These are phyloP conservation scores for Solanum tacnaense DNA, from an alignment of 257 asterid species.

Conservation along the genomic window DNA sequence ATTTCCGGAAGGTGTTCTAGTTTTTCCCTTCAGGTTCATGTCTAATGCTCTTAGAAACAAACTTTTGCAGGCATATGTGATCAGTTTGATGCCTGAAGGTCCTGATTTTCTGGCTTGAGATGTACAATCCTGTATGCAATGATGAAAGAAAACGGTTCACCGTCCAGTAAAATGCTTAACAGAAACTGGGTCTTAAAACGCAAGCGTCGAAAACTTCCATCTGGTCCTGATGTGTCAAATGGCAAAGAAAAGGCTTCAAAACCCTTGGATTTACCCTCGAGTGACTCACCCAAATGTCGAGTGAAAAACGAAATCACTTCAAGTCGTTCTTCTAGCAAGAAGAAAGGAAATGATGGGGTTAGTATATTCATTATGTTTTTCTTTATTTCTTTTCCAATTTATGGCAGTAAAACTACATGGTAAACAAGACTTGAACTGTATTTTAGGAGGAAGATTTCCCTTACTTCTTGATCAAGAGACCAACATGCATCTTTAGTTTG, in stretches of 20 bases:
- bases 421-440: not conserved
- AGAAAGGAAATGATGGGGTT: slow-evolving; percentile 86
- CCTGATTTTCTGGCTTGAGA: slow-evolving; percentile 12
- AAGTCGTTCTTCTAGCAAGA: slow-evolving; percentile 39
- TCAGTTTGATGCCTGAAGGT: not conserved
- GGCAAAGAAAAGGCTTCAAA: slow-evolving; percentile 30
- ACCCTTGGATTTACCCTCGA: slow-evolving; percentile 28
- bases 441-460: not conserved
- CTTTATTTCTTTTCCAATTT: not conserved
- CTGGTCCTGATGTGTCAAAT: slow-evolving; percentile 30
- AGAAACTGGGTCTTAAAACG: slow-evolving; percentile 69
- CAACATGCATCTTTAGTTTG: not conserved
- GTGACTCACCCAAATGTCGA: slow-evolving; percentile 20
- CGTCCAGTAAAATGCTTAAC: slow-evolving; percentile 36
- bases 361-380: slow-evolving; percentile 10
- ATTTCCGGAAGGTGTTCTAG: not conserved
- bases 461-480: not conserved
- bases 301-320: slow-evolving; percentile 25
- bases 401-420: not conserved
- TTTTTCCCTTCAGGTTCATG: not conserved
- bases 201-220: slow-evolving; percentile 51
- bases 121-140: slow-evolving; percentile 10
- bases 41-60: not conserved
- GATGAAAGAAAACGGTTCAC: slow-evolving; percentile 49
- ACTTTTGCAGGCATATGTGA: not conserved